A percentile compares a stretch with the other conserved stretches of the same genome.
Conservation (phyloP, 306 rosid genomes). For the Vachellia collinsii region DNA sequence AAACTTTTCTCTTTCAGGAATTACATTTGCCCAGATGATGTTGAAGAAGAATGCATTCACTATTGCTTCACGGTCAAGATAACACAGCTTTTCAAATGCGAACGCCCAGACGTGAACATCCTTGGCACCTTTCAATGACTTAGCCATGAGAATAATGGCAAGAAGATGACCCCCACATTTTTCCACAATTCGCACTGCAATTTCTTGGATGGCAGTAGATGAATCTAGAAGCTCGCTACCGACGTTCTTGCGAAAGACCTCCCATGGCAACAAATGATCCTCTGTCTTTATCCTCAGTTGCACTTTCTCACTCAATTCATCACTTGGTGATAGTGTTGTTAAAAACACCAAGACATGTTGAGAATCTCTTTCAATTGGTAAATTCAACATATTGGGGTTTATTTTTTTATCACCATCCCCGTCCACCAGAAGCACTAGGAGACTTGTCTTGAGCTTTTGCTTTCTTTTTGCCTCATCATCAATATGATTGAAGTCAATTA, state of each 20-base stretch:
- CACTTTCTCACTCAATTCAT: no score
- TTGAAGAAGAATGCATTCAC: constrained; percentile 2
- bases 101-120: neutral
- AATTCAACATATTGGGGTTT: neutral
- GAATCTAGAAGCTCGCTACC: constrained; percentile 1
- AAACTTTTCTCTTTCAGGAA: neutral
- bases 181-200: neutral
- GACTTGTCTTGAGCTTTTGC: no score
- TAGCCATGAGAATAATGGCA: neutral
- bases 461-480: no score
- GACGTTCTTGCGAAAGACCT: no score
- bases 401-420: neutral
- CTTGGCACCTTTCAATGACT: neutral
- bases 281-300: no score
- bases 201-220: neutral
- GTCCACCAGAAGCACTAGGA: neutral
- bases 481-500: no score
- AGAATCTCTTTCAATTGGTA: neutral
- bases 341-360: neutral
- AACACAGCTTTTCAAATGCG: neutral
- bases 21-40: neutral
- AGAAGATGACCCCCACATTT: constrained; percentile 13
- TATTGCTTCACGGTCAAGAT: neutral
- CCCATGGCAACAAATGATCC: no score
- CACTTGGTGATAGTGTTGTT: neutral